These are phyloP conservation scores for Voacanga thouarsii DNA, from an alignment of 257 asterid species.

Conservation along the genomic window DNA sequence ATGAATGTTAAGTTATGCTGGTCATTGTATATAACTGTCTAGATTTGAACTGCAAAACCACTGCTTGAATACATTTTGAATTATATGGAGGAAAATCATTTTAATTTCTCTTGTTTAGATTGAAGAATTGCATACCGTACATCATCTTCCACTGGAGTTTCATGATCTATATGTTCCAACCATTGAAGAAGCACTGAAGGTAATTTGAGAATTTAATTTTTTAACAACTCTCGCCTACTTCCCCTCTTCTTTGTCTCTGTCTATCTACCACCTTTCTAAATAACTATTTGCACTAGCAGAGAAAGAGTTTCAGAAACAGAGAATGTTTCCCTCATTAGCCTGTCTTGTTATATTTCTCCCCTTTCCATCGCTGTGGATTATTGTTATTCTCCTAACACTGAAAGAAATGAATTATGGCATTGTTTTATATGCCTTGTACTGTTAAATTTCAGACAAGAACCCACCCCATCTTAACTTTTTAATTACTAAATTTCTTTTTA, in stretches of 20 bases:
- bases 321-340: background rate
- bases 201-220: conserved; percentile 17
- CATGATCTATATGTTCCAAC: conserved; percentile 61
- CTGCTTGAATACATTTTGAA: background rate
- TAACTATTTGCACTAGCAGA: background rate
- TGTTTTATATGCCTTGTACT: background rate
- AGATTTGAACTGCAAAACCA: conserved; percentile 5
- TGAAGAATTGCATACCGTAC: conserved; percentile 50
- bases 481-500: conserved; percentile 25
- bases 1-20: background rate
- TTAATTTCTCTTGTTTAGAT: conserved; percentile 47
- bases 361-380: background rate
- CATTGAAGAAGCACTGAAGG: conserved; percentile 81
- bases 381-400: background rate
- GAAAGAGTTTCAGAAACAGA: conserved; percentile 1
- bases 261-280: background rate
- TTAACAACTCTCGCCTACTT: background rate
- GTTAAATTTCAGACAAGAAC: background rate
- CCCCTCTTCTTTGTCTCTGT: background rate
- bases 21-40: background rate
- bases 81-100: conserved; percentile 21
- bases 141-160: conserved; percentile 46
- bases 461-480: background rate
- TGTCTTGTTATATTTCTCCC: background rate
- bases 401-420: background rate